Base-by-base conservation (phyloP, 1,139 yeast species). In the Ashbya aceris region DNA sequence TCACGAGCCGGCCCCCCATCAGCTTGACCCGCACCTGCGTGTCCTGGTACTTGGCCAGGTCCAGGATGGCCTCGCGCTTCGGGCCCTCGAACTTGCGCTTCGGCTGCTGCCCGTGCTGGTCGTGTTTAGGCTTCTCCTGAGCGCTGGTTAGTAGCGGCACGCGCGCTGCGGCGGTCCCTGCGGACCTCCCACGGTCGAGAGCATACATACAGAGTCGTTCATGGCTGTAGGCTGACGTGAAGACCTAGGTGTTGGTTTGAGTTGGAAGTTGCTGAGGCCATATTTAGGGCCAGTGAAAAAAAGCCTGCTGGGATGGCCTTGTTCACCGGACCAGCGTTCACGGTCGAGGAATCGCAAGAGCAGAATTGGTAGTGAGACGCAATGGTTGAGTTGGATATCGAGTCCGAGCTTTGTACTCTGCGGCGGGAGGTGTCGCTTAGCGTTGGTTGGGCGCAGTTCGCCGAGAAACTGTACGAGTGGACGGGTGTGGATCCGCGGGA, bases 51-150 rank as follows among this genome's bases (percentile, higher is more conserved):
- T 79, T 83, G 49, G 80, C 76, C 49, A 91, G 70, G 60, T 89
- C 93, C 49, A 87, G 69, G 51, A 89, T 86, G 27, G 96, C 95
- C 51, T 89, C 96, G 63, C 85, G 79, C 67, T 81, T 82, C 29
- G 95, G 95, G 9, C 89, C 79, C 55, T 80, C 87, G 48, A 71
- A 71, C 55, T 74, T 73, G 52, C 67, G 58, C 51, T 58, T 58
- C 40, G 59, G 61, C 45, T 62, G 59, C 56, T 70, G 52, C 62
- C 65, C 58, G 49, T 66, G 59, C 8, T 56, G 51, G 44, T 50
- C 51, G 49, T 41, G 34, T 49, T 55, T 40, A 46, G 52, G 46
- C 50, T 17, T 33, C 33, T 33, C 44, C 40, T 35, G 49, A 39
- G 40, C 23, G n/a, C 23, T 17, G 23, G 23, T 17, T 17, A 17